phyloP scores from a whole-genome alignment of 2,329 filamentous ascomycete genomes.

The Capronia americana region DNA sequence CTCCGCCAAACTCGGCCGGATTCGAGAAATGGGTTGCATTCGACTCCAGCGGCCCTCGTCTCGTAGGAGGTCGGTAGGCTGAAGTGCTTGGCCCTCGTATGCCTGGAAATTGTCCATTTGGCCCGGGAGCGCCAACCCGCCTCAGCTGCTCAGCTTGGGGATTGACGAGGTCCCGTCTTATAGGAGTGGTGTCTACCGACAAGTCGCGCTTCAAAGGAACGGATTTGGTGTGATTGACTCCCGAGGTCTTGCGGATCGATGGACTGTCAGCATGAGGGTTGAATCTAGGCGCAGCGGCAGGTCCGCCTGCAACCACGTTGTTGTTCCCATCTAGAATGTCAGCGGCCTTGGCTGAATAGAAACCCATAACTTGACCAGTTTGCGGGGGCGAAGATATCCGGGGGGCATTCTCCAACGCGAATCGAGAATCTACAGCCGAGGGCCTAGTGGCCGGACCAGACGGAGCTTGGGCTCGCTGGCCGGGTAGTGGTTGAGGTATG shows the following conservation, averaged over 20 bases:
- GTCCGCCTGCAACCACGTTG: constrained; percentile 50
- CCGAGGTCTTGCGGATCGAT: constrained; percentile 86
- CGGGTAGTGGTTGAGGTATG: constrained; percentile 32
- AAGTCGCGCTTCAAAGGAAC: constrained; percentile 67
- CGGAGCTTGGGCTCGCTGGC: constrained; percentile 23
- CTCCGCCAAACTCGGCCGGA: constrained; percentile 35
- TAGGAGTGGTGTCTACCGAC: constrained; percentile 43
- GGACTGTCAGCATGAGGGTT: constrained; percentile 79
- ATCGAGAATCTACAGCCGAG: constrained; percentile 10
- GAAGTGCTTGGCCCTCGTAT: constrained; percentile 28
- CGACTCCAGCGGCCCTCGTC: constrained; percentile 45
- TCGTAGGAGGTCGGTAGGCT: constrained; percentile 52
- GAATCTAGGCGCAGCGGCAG: constrained; percentile 62
- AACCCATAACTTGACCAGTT: constrained; percentile 50
- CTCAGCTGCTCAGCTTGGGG: constrained; percentile 29
- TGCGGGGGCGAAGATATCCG: constrained; percentile 34
- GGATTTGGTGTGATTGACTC: constrained; percentile 80
- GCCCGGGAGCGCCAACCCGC: constrained; percentile 29
- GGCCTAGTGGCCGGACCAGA: constrained; percentile 17
- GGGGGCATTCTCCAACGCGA: constrained; percentile 11
- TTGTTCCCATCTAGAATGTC: constrained; percentile 62
- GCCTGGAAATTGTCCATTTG: constrained; percentile 14
- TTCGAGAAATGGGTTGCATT: constrained; percentile 34
- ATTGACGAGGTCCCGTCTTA: constrained; percentile 29
- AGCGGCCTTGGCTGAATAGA: constrained; percentile 74